Percentiles rank a stretch among this genome's conserved stretches.
Evolutionary conservation across 208 protist species (phyloP).

Genomic region (Balamuthia mandrillaris): DNA sequence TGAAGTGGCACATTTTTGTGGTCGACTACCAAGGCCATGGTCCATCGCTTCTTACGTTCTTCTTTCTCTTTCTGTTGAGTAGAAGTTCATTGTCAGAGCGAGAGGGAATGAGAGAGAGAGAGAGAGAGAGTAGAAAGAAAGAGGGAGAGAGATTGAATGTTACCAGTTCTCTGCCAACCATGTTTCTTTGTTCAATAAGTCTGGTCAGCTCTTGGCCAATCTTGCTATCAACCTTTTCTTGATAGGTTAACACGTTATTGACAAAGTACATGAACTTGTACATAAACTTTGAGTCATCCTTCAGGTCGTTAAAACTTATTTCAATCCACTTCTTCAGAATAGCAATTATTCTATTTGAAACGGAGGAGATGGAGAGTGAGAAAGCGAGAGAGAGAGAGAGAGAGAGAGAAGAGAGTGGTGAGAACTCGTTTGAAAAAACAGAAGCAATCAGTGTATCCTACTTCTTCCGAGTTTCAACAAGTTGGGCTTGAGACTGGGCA

Average conservation of each 20-base stretch:
- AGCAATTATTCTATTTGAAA: not conserved
- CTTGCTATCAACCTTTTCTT: not conserved
- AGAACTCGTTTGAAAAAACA: not conserved
- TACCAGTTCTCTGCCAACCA: not conserved
- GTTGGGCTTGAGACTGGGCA: not conserved
- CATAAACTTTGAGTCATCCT: conserved; percentile 4
- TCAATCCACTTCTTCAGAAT: not conserved
- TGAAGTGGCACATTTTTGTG: not conserved
- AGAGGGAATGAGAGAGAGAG: not conserved
- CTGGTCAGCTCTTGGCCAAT: not conserved
- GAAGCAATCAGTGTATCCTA: not conserved
- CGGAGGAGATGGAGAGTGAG: no score
- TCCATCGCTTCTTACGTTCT: not conserved
- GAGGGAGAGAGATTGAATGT: not conserved
- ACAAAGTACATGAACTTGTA: conserved; percentile 7
- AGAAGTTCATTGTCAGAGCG: not conserved
- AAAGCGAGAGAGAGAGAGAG: no score
- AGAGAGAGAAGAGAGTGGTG: not conserved
- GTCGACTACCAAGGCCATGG: not conserved
- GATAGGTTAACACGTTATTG: not conserved
- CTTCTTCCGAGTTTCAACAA: not conserved
- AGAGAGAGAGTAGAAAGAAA: no score
- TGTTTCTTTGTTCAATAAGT: not conserved
- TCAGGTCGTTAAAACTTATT: not conserved
- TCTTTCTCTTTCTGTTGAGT: not conserved